These are phyloP conservation scores for Xerocomellus amylosporus DNA, from an alignment of 768 basidiomycete genomes.

Conservation along the genomic window DNA sequence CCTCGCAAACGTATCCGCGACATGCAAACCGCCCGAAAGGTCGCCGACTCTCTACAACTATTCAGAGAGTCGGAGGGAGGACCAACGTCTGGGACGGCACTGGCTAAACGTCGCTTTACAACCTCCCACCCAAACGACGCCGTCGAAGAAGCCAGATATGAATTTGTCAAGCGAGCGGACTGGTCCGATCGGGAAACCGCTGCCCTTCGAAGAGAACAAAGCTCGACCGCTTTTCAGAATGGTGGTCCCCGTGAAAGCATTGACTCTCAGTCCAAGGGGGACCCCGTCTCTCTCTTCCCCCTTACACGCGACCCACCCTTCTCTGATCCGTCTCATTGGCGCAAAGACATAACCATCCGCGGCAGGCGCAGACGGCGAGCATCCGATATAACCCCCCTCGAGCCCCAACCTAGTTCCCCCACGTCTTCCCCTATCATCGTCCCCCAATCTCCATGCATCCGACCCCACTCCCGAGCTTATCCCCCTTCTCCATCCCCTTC, in stretches of 20 bases:
- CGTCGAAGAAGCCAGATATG: constrained; percentile 66
- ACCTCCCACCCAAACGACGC: constrained; percentile 44
- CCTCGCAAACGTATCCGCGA: constrained; percentile 23
- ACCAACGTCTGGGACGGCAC: constrained; percentile 23
- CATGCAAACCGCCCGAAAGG: constrained; percentile 66
- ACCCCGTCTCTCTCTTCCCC: constrained; percentile 19
- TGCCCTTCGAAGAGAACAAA: constrained; percentile 66
- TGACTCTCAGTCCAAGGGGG: constrained; percentile 24
- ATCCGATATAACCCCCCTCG: constrained; percentile 38
- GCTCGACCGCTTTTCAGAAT: constrained; percentile 56
- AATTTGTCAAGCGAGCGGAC: constrained; percentile 81
- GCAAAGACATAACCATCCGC: constrained; percentile 47
- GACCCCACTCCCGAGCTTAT: constrained; percentile 45
- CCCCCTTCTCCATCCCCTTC: constrained; percentile 54
- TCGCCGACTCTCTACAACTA: constrained; percentile 75
- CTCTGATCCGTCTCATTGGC: constrained; percentile 54
- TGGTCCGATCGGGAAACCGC: constrained; percentile 81
- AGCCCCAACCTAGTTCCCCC: constrained; percentile 32
- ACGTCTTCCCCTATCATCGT: constrained; percentile 20
- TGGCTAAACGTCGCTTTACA: constrained; percentile 32
- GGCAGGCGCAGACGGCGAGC: constrained; percentile 63
- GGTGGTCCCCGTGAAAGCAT: constrained; percentile 50
- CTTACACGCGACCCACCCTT: constrained; percentile 44
- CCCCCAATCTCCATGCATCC: constrained; percentile 41
- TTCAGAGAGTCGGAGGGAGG: constrained; percentile 69